phyloP scores from a whole-genome alignment of 495 filamentous ascomycete species.

The Penicillium bovifimosum region DNA sequence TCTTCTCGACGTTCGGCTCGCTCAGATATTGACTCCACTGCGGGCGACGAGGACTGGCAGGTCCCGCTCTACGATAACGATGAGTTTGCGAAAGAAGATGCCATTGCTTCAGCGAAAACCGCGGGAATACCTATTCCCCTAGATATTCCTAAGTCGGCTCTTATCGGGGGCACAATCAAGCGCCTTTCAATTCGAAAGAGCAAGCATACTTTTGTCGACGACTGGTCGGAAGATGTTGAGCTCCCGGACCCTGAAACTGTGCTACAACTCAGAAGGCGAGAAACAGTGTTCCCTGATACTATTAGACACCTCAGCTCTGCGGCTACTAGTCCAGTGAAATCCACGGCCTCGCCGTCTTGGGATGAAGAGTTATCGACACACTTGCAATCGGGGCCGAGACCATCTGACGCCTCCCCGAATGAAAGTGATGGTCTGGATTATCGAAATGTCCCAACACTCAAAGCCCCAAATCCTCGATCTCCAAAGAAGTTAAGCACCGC shows the following conservation, averaged over 20 bases:
- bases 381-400: constrained; percentile 22
- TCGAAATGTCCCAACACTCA: constrained; percentile 64
- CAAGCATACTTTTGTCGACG: constrained; percentile 70
- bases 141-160: constrained; percentile 87
- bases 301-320: constrained; percentile 57
- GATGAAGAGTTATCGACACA: constrained; percentile 24
- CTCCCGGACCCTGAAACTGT: constrained; percentile 57
- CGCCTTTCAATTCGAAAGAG: constrained; percentile 76
- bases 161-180: constrained; percentile 93
- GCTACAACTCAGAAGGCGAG: constrained; percentile 59
- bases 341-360: constrained; percentile 28
- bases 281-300: constrained; percentile 59
- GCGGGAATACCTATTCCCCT: constrained; percentile 89
- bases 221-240: constrained; percentile 90
- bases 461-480: constrained; percentile 54
- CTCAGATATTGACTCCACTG: constrained; percentile 71
- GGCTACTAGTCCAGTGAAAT: constrained; percentile 37
- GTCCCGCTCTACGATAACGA: constrained; percentile 73
- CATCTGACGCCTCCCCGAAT: constrained; percentile 58
- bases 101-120: constrained; percentile 77
- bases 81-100: constrained; percentile 70
- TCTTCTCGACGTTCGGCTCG: constrained; percentile 73
- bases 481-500: constrained; percentile 40
- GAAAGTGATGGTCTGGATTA: constrained; percentile 56
- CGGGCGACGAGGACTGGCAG: constrained; percentile 79